Conservation (phyloP, 768 basidiomycete genomes). For the Mrakia gelida region DNA sequence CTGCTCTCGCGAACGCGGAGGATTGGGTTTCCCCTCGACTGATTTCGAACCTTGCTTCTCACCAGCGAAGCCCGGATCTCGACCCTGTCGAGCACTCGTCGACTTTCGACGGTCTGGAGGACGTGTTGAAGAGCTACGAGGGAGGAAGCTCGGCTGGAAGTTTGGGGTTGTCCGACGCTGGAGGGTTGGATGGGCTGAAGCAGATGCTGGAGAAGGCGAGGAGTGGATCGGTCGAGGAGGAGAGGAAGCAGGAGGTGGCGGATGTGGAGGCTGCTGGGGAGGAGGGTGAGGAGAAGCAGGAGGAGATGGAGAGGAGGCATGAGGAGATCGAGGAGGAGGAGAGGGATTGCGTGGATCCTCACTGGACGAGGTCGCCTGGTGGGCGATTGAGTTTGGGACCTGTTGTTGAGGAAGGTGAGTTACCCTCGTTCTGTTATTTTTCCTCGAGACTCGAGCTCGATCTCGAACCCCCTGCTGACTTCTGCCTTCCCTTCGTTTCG, state of each 20-base stretch:
- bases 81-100: conserved; percentile 16
- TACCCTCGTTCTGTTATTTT: background rate
- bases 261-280: background rate
- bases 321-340: conserved; percentile 1
- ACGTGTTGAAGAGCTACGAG: conserved; percentile 12
- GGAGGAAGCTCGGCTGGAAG: background rate
- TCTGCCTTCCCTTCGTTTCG: background rate
- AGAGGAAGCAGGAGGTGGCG: background rate
- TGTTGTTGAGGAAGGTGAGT: background rate
- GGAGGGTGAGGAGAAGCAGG: background rate
- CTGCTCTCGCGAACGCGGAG: background rate
- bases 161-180: background rate
- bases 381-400: background rate
- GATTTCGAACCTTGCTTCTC: background rate
- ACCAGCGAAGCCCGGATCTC: conserved; percentile 18
- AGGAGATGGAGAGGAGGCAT: background rate
- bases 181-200: conserved; percentile 1
- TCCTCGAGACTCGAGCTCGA: background rate
- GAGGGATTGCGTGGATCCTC: background rate
- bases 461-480: no score
- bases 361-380: background rate
- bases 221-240: background rate
- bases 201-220: conserved; percentile 4
- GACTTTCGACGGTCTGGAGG: background rate
- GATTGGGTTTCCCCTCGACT: background rate